Conservation (phyloP, 805 yeast species). For the Metschnikowia henanensis region DNA sequence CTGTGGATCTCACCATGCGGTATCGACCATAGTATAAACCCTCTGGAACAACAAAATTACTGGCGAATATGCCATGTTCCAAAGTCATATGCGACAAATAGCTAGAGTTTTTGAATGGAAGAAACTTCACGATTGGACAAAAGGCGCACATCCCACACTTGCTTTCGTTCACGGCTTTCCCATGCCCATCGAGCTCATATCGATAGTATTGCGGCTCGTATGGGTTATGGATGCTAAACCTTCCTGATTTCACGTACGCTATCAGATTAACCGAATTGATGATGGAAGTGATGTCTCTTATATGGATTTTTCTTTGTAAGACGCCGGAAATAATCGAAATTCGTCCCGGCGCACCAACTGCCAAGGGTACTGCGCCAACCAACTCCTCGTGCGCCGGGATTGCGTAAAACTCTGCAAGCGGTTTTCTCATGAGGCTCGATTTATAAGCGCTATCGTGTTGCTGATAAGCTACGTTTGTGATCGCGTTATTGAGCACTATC, state of each 20-base stretch:
- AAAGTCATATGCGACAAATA: conserved; percentile 34
- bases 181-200: conserved; percentile 25
- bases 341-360: neutral
- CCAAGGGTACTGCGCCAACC: conserved; percentile 8
- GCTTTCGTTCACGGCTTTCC: conserved; percentile 23
- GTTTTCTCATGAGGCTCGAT: conserved; percentile 2
- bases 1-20: conserved; percentile 18
- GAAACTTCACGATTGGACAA: conserved; percentile 29
- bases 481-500: conserved; percentile 14
- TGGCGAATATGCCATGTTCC: conserved; percentile 35
- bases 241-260: conserved; percentile 22
- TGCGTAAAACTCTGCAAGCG: conserved; percentile 6
- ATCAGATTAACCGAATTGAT: conserved; percentile 22
- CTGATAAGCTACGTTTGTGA: conserved; percentile 15
- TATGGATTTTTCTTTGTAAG: conserved; percentile 20
- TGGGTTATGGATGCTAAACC: conserved; percentile 24
- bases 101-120: conserved; percentile 33
- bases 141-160: conserved; percentile 36
- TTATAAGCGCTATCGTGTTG: conserved; percentile 11
- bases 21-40: conserved; percentile 31
- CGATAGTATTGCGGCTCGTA: conserved; percentile 34
- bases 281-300: conserved; percentile 19
- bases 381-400: conserved; percentile 6
- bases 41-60: conserved; percentile 31
- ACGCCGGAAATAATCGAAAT: conserved; percentile 16